Evolutionary conservation across 2,329 filamentous ascomycete genomes (phyloP), one percentile per base, ranked within the genome.

Genomic region (Pseudogymnoascus sp.): DNA sequence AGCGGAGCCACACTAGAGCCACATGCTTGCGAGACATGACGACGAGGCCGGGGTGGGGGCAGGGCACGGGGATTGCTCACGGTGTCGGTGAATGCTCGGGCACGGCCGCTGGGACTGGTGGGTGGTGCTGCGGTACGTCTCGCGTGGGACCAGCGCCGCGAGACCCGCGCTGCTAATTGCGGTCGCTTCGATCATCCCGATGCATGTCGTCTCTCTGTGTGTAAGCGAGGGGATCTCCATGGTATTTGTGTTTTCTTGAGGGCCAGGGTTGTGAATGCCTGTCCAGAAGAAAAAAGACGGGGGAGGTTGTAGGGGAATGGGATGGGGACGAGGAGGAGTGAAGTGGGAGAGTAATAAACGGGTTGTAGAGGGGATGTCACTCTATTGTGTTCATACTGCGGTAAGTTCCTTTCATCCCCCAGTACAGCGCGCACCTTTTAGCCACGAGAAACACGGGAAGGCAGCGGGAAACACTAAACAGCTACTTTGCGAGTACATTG

Each of bases 11-110:
- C 46, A 53, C 46, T 53, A 53, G n/a, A 31, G 46, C 46, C 46
- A 53, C 46, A 53, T 53, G 46, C 26, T 33, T 53, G 46, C n/a
- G 3, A 53, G 46, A 53, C 46, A 53, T 53, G 46, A 53, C 46
- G 46, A 53, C 46, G 31, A 15, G 15, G 46, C 23, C n/a, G 37
- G 15, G 23, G 26, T 15, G 26, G 44, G 44, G 44, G 15, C 7
- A 50, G 44, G 44, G 44, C 21, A 50, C 44, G 44, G 44, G 44
- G 44, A 29, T 7, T 50, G 44, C 44, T 50, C 23, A 29, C 21
- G 23, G 44, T 50, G 13, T 50, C 44, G 44, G 44, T 10, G 44
- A 29, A 50, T 50, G 44, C 44, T 50, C 21, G 26, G 42, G 21
- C 21, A 46, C 42, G 23, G 5, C 26, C 15, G 37, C 15, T n/a